Conservation (phyloP, 306 rosid genomes). For the Rubus parviflorus region DNA sequence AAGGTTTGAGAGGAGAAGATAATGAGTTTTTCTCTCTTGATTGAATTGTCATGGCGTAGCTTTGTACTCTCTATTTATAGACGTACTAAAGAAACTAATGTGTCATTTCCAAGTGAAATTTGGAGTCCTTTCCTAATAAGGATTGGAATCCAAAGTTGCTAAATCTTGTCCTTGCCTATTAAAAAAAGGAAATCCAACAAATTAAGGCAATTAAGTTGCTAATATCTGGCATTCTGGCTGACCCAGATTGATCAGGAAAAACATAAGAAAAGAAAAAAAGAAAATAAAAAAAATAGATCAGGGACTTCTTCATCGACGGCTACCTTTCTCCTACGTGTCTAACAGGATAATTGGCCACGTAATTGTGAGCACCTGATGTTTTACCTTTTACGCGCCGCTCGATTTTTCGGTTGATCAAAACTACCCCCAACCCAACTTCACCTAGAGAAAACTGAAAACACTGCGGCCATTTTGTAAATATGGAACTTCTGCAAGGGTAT, state of each 20-base stretch:
- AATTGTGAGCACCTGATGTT: too few relatives aligned
- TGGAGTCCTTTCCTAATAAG: not conserved
- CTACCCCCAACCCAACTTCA: not conserved
- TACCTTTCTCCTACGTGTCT: not conserved
- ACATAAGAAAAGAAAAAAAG: too few relatives aligned
- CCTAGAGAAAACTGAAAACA: not conserved
- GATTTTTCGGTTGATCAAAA: not conserved
- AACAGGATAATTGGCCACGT: not conserved
- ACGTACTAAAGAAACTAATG: not conserved
- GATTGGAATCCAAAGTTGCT: not conserved
- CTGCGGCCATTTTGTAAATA: not conserved
- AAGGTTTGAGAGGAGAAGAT: not conserved
- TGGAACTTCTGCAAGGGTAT: not conserved
- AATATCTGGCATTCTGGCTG: too few relatives aligned
- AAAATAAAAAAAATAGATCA: not conserved
- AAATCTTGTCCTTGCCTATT: not conserved
- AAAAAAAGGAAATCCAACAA: not conserved
- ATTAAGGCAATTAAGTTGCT: too few relatives aligned
- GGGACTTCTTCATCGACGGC: not conserved
- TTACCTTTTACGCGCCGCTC: not conserved
- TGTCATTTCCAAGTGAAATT: not conserved
- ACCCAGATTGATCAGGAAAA: not conserved
- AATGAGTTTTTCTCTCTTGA: not conserved
- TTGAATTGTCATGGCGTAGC: not conserved
- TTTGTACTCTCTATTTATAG: not conserved